A percentile compares a stretch with the other conserved stretches of the same genome.
phyloP scores from a whole-genome alignment of 2,329 filamentous ascomycete species.

The Paradendryphiella salina region DNA sequence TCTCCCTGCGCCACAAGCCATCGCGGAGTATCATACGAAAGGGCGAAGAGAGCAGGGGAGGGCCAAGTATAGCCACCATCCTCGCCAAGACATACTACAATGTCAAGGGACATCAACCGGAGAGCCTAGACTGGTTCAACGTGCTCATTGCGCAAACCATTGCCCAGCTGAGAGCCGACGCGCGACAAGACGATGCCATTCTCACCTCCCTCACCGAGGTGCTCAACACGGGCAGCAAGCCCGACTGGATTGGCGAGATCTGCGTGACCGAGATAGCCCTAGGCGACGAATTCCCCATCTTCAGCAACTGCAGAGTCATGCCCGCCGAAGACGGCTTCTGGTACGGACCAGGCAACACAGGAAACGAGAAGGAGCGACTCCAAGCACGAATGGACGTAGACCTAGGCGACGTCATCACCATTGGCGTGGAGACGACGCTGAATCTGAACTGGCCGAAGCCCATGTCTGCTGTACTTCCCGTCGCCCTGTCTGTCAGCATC shows the following conservation, averaged over 20 bases:
- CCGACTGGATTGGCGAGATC: conserved; percentile 91
- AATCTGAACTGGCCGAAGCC: conserved; percentile 94
- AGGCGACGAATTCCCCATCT: conserved; percentile 96
- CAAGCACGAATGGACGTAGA: conserved; percentile 98
- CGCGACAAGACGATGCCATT: conserved; percentile 88
- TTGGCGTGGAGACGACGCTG: conserved; percentile 92
- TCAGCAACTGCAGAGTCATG: conserved; percentile 96
- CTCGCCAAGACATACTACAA: conserved; percentile 98
- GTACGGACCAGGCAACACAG: conserved; percentile 49
- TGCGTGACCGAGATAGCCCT: conserved; percentile 90
- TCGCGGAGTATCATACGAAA: conserved; percentile 53
- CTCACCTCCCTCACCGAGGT: conserved; percentile 81
- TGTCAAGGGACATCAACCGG: conserved; percentile 90
- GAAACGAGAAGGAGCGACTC: conserved; percentile 70
- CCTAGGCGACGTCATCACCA: conserved; percentile 90
- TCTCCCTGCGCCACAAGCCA: conserved; percentile 44
- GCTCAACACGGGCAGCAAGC: conserved; percentile 82
- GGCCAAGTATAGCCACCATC: conserved; percentile 90
- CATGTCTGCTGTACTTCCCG: conserved; percentile 83
- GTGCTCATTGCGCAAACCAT: conserved; percentile 95
- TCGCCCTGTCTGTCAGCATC: conserved; percentile 87
- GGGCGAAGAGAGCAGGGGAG: conserved; percentile 48
- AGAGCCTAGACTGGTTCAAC: conserved; percentile 98
- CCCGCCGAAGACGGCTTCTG: conserved; percentile 76
- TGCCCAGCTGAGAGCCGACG: conserved; percentile 90